Evolutionary conservation across 306 rosid species (phyloP), one percentile per base, ranked within the genome.

Genomic region (Cajanus cajan): DNA sequence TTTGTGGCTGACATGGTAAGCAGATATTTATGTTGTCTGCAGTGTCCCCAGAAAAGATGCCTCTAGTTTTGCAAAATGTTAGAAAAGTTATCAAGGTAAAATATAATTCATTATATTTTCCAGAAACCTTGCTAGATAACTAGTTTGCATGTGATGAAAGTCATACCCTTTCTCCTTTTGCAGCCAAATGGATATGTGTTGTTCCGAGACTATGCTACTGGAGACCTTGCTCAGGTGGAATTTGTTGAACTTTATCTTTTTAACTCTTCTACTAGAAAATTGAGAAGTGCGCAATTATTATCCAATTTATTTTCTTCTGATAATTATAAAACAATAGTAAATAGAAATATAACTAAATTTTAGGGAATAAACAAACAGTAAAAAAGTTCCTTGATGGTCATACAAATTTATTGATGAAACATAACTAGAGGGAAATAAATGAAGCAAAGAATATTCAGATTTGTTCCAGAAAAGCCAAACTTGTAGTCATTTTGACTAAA

Each of bases 181-280:
- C 90, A 95, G 98, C 93, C 97, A 59, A 79, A 82, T 87, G 96
- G 97, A 84, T 63, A 67, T 70, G 86, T 95, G 71, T 89, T 95
- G 61, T 84, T 92, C 82, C 94, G 98, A 22, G 97, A 92, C 83
- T 92, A 91, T 71, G 98, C 98, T 80, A 87, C 89, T 31, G 98
- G 98, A 44, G 98, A 95, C 86, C 98, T 92, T 76, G 98, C 98
- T 84, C 97, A 94, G 98, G 98, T 92, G 85, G 83, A 73, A 77
- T 78, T 48, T 75, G 63, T 67, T 18, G 21, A 36, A 48, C 28
- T 67, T 70, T 18, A 70, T 19, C 57, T 19, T 62, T 71, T 77
- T 66, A 47, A 77, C 54, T 14, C n/a, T 45, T 59, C 22, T 70
- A 33, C 64, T 36, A 21, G 69, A 80, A 58, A 9, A 31, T 63